Evolutionary conservation across 2,329 filamentous ascomycete species (phyloP), one percentile per base, ranked within the genome.

Genomic region (Venturia pyrina): DNA sequence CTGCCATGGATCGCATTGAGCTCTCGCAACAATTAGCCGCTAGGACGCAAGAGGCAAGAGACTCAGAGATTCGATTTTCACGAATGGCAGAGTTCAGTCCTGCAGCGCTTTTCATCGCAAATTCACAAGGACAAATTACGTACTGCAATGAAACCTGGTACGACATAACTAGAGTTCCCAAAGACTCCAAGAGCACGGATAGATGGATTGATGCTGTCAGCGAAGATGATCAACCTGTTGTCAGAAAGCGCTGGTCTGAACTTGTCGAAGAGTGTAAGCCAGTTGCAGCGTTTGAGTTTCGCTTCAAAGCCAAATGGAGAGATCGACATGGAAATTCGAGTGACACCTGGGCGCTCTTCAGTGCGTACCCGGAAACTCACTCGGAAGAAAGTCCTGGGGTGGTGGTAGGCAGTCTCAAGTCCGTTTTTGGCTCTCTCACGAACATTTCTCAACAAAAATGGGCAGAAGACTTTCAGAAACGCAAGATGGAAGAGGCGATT

Each of bases 361-460:
- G 85, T 65, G 89, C 88, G 0, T 91, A 89, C 69, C 89, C 89
- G 0, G 89, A 93, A 70, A 65, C 60, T 2, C 32, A 67, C 34
- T 37, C 60, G 3, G 65, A 66, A 24, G 46, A 50, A 17, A 64
- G 62, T 34, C 48, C 53, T 59, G 63, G 37, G 17, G 48, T n/a
- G 3, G 44, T 41, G 2, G 37, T 24, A 11, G 61, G 60, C 6
- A 60, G 21, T 32, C 80, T 92, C 63, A 90, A 90, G 77, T 86
- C 87, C 68, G 87, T 92, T 2, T 92, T 93, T 70, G 89, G 89
- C 64, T 89, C 87, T 72, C 88, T 96, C 63, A 93, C 90, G 0
- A 90, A 96, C 72, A 96, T 96, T 69, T 91, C 89, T 21, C 85
- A 89, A 65, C 90, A 95, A 73, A 96, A 96, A 74, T 88, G 88